These are phyloP conservation scores for Ceratocystis cacaofunesta DNA, from an alignment of 2,329 filamentous ascomycete genomes.

Conservation along the genomic window DNA sequence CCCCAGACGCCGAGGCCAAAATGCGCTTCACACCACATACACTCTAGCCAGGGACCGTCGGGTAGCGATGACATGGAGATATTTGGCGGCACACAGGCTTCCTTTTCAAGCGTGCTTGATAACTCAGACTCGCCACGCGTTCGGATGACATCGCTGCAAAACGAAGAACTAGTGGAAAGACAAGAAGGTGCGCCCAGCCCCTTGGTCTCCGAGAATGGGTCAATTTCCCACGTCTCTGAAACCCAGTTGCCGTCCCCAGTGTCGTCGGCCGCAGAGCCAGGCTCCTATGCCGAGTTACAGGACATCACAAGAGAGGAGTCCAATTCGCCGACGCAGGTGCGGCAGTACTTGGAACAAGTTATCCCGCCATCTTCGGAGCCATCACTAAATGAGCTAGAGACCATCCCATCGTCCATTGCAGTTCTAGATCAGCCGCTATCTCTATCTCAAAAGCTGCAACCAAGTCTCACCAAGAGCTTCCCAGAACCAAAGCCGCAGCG, in stretches of 20 bases:
- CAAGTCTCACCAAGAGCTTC: neutral
- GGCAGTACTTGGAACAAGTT: constrained; percentile 20
- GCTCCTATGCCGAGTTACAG: constrained; percentile 34
- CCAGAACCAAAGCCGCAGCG: neutral
- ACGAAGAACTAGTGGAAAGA: neutral
- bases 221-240: constrained; percentile 5
- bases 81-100: constrained; percentile 23
- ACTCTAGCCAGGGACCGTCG: constrained; percentile 33
- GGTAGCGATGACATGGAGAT: constrained; percentile 35
- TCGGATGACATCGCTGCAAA: constrained; percentile 1
- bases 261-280: constrained; percentile 37
- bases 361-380: neutral
- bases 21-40: constrained; percentile 33
- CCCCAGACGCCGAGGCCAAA: constrained; percentile 28
- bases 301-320: constrained; percentile 22
- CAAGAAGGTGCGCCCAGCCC: neutral
- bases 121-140: constrained; percentile 28
- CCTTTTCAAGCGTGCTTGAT: constrained; percentile 32
- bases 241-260: constrained; percentile 20
- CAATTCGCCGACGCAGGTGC: constrained; percentile 35
- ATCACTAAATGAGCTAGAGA: neutral
- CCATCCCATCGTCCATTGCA: constrained; percentile 2
- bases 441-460: no score
- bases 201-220: neutral
- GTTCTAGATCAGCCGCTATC: neutral